phyloP scores from a whole-genome alignment of 2,329 filamentous ascomycete genomes.

The Botrytis squamosa region DNA sequence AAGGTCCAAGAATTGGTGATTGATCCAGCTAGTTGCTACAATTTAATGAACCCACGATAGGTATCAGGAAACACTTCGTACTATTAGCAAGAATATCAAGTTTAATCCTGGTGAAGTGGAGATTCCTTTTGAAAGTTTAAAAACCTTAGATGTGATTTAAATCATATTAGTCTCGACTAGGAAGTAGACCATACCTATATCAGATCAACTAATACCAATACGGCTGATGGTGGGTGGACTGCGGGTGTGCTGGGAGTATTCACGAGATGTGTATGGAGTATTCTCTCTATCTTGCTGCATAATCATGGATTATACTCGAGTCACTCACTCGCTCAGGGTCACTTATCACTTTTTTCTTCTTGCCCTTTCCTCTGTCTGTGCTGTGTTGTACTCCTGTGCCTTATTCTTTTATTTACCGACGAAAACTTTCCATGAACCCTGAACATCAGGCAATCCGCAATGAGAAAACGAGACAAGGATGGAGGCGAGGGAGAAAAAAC shows the following conservation, averaged over 20 bases:
- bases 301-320: neutral
- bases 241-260: neutral
- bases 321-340: neutral
- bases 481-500: neutral
- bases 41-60: neutral
- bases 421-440: neutral
- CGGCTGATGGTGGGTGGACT: neutral
- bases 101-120: neutral
- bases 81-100: neutral
- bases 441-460: neutral
- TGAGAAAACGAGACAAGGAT: neutral
- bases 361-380: neutral
- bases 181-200: neutral
- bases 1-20: neutral
- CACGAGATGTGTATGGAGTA: neutral
- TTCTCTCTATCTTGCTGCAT: neutral
- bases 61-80: neutral
- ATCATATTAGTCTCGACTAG: neutral
- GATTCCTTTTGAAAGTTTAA: constrained; percentile 3
- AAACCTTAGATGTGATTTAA: neutral
- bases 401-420: neutral
- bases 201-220: neutral
- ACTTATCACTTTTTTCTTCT: neutral
- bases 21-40: neutral
- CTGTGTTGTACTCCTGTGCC: neutral